Evolutionary conservation across 108 stramenopile genomes (phyloP), one percentile per base, ranked within the genome.

Genomic region (Cyclotella choctawhatcheeana): DNA sequence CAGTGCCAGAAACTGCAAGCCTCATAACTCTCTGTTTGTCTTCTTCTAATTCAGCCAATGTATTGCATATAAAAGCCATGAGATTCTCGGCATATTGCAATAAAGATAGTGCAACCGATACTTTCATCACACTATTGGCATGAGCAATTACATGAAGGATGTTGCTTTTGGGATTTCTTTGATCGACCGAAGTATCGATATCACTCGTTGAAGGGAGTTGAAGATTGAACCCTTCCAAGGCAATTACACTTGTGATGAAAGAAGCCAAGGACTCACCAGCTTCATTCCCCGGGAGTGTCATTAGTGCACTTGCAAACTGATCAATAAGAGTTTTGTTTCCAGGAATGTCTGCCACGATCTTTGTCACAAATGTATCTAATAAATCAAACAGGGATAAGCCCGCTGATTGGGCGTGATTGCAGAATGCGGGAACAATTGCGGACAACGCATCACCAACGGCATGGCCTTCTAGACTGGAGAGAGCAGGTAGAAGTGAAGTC

Each of bases 401-500:
- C 4, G 84, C 81, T 20, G 69, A 32, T 12, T 75, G 48, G 10
- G 87, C 79, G 48, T 88, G 74, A 16, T 60, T 67, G 22, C 84
- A 85, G 69, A 74, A 92, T 16, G 84, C 82, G 8, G 86, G 87
- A 18, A 89, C 75, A 34, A 88, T 58, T 1, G 87, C 65, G 18
- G 51, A 24, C 33, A 86, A 25, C 24, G 83, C 85, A 54, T 82
- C 81, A 3, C 71, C 72, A 14, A 82, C 32, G 26, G 68, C 50
- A 21, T 55, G 71, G 32, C 69, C 73, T 43, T 69, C 68, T 45
- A 86, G 67, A 33, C 73, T 69, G 18, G 61, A 58, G 2, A 92
- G 52, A 22, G 86, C 86, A n/a, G 85, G 87, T 58, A 92, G 73
- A 3, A 92, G 64, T 44, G 83, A 83, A 18, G 61, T 55, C 12